Evolutionary conservation across 225 moss, liverwort and hornwort genomes (phyloP), one percentile per base, ranked within the genome.

Genomic region (Rhytidiadelphus loreus): DNA sequence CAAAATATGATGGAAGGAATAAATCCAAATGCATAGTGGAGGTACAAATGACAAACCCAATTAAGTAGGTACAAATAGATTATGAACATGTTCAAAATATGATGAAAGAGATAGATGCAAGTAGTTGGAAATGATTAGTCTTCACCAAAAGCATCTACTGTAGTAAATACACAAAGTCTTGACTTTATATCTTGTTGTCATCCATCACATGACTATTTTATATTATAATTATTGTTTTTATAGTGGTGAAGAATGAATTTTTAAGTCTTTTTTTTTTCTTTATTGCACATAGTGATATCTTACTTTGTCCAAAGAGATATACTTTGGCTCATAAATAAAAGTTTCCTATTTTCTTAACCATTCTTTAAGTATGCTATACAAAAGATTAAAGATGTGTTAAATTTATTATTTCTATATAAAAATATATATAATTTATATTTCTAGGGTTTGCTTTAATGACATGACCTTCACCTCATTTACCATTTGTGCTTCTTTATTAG

Each of bases 71-170:
- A 43, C 44, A 71, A 65, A 71, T 71, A 43, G 5, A 71, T 29
- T 44, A 9, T 29, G 2, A 73, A 29, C 5, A 44, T 17, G 11
- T 73, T 73, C 0, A 1, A 11, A 73, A 48, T 4, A 16, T 44
- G 1, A 28, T 1, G 1, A 0, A 26, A 43, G 13, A 3, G 2
- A 71, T 3, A 71, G 2, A 71, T 0, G 1, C 9, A 30, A 37
- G 13, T 8, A 13, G 4, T 68, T 68, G 68, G 4, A 24, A 24
- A 69, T 23, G 41, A 4, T 24, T 4, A 13, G 1, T 7, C 41
- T 69, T 69, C 14, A 41, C 1, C 8, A 39, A 24, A 39, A 24
- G 7, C 69, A 69, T 13, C 23, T n/a, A 25, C 2, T 30, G 7
- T 11, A 73, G 2, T 11, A 72, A 44, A 44, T 29, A 44, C 17